These are phyloP conservation scores for Ophiostoma tasmaniense DNA, from an alignment of 2,329 filamentous ascomycete genomes.

Conservation along the genomic window DNA sequence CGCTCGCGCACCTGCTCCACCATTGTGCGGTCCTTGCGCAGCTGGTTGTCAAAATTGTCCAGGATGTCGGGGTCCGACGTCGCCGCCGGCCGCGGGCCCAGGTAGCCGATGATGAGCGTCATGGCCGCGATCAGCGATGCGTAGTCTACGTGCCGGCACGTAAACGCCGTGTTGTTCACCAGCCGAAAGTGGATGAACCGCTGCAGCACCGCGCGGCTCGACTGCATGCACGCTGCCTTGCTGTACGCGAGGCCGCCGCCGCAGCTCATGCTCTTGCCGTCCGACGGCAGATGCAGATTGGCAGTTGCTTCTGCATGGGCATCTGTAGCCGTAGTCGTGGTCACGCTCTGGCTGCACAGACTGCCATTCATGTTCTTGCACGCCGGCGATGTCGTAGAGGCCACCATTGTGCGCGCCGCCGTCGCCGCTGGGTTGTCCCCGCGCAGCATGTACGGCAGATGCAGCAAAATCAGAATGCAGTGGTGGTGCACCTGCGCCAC, in stretches of 20 bases:
- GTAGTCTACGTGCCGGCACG: conserved; percentile 44
- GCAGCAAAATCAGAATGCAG: conserved; percentile 42
- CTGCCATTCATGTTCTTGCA: not conserved
- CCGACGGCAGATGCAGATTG: not conserved
- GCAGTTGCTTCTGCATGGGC: no score
- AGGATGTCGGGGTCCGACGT: conserved; percentile 7
- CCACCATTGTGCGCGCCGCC: not conserved
- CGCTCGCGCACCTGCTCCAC: conserved; percentile 30
- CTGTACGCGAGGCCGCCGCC: conserved; percentile 35
- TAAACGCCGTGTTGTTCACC: conserved; percentile 30
- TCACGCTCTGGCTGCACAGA: no score
- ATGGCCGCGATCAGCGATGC: conserved; percentile 43
- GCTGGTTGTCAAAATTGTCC: conserved; percentile 21
- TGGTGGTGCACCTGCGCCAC: conserved; percentile 44
- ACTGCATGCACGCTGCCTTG: conserved; percentile 39
- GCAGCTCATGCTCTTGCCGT: not conserved
- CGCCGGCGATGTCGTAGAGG: not conserved
- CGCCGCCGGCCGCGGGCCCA: conserved; percentile 27
- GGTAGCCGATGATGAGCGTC: conserved; percentile 43
- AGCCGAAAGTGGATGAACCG: conserved; percentile 41
- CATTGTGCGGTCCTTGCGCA: conserved; percentile 31
- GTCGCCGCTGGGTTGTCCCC: conserved; percentile 21
- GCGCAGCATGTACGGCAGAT: conserved; percentile 46
- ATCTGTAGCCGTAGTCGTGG: not conserved
- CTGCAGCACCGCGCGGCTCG: conserved; percentile 42